These are phyloP conservation scores for Bruguiera hainesii DNA, from an alignment of 441 rosid species.

Conservation along the genomic window DNA sequence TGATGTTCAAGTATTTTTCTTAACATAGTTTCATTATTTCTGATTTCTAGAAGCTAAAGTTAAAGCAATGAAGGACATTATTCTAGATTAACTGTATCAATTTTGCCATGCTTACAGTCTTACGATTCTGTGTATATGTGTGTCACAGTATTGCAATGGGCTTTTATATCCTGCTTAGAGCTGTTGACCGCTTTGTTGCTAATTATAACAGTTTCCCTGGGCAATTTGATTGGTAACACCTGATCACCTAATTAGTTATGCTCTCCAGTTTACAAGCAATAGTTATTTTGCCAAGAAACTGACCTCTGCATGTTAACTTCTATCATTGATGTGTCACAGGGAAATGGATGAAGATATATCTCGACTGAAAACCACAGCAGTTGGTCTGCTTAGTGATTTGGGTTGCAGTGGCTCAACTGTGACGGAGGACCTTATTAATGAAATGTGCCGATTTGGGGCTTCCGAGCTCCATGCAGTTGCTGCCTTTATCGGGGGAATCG, in stretches of 20 bases:
- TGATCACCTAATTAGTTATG: conserved; percentile 1
- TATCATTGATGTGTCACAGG: conserved; percentile 31
- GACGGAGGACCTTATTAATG: conserved; percentile 79
- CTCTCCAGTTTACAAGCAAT: background rate
- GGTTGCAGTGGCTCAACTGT: conserved; percentile 75
- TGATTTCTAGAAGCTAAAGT: too few relatives aligned
- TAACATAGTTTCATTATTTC: too few relatives aligned
- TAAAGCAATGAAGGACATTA: background rate
- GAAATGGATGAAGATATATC: conserved; percentile 74
- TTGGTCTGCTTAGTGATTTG: conserved; percentile 64
- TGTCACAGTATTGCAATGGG: conserved; percentile 64
- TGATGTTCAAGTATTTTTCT: too few relatives aligned
- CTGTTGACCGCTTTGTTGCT: conserved; percentile 79
- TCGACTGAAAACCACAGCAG: conserved; percentile 61
- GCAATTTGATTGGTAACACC: conserved; percentile 77
- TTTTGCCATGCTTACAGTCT: conserved; percentile 12
- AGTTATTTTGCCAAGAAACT: background rate
- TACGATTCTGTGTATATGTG: conserved; percentile 9
- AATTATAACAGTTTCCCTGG: conserved; percentile 87
- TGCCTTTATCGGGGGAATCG: conserved; percentile 82
- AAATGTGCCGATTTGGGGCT: conserved; percentile 93
- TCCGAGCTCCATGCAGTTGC: conserved; percentile 94
- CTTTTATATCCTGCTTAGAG: conserved; percentile 86
- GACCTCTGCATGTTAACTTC: conserved; percentile 6
- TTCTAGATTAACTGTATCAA: background rate